phyloP scores from a whole-genome alignment of 164 flowering plant species.

The Berberis vulgaris region DNA sequence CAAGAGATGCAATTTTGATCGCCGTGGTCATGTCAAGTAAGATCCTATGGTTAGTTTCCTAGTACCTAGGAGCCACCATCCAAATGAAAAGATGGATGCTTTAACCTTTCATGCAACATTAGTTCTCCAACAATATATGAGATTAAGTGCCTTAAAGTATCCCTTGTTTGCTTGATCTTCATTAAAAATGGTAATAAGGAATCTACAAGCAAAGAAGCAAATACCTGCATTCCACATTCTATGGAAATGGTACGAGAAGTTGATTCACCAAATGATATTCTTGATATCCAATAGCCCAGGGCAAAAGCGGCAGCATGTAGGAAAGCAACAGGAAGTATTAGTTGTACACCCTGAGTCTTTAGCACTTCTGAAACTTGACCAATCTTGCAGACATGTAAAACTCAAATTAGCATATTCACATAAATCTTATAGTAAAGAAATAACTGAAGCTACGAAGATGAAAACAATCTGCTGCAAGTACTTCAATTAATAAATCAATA shows the following conservation, averaged over 20 bases:
- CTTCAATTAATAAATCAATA: background rate
- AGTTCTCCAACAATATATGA: no score
- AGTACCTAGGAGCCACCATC: no score
- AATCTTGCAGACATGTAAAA: slow-evolving; percentile 35
- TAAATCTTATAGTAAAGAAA: background rate
- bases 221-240: slow-evolving; percentile 99
- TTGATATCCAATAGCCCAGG: slow-evolving; percentile 82
- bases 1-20: no score
- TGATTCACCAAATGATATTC: slow-evolving; percentile 86
- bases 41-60: no score
- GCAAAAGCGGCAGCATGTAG: slow-evolving; percentile 92
- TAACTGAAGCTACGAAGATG: background rate
- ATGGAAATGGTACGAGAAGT: slow-evolving; percentile 96
- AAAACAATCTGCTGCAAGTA: background rate
- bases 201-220: slow-evolving; percentile 1
- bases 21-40: no score
- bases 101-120: no score
- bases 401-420: background rate
- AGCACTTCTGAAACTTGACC: slow-evolving; percentile 94
- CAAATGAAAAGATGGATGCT: no score
- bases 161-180: no score
- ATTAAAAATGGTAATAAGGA: background rate
- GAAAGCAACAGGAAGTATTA: slow-evolving; percentile 71
- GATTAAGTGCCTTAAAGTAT: no score
- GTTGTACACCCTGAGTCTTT: slow-evolving; percentile 82